Percentiles rank a stretch among this genome's conserved stretches.
These are phyloP conservation scores for Apiospora pterosperma DNA, from an alignment of 2,329 filamentous ascomycete genomes.

Conservation along the genomic window DNA sequence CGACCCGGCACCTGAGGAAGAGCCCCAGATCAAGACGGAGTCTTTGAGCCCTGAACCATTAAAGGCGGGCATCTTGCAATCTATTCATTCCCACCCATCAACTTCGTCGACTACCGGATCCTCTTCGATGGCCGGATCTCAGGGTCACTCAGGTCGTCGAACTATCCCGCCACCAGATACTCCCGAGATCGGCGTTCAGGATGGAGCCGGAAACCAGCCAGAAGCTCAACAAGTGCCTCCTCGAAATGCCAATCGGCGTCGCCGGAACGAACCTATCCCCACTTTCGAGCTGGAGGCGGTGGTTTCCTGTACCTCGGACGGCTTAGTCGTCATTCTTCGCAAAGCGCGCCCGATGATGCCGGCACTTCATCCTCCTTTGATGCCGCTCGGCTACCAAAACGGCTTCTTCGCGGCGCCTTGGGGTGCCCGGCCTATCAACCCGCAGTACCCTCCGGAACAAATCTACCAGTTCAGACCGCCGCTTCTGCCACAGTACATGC, in stretches of 20 bases:
- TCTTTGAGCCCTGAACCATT: slow-evolving; percentile 26
- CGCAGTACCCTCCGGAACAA: slow-evolving; percentile 38
- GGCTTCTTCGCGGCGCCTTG: slow-evolving; percentile 79
- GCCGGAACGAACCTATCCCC: slow-evolving; percentile 28
- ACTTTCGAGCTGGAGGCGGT: slow-evolving; percentile 79
- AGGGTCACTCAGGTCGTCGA: slow-evolving; percentile 6
- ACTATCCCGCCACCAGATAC: neutral
- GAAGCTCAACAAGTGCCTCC: slow-evolving; percentile 8
- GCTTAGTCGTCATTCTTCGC: slow-evolving; percentile 76
- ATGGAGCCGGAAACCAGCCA: neutral
- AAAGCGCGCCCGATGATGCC: slow-evolving; percentile 70
- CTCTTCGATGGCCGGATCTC: neutral
- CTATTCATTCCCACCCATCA: neutral
- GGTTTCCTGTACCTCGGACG: slow-evolving; percentile 88
- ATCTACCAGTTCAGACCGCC: slow-evolving; percentile 42
- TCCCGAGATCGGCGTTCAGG: neutral
- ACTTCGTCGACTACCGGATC: neutral
- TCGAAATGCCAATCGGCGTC: slow-evolving; percentile 19
- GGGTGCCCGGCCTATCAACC: slow-evolving; percentile 63
- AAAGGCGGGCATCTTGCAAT: slow-evolving; percentile 22
- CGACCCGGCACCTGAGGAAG: slow-evolving; percentile 25
- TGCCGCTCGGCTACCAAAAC: slow-evolving; percentile 48
- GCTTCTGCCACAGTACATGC: slow-evolving; percentile 42
- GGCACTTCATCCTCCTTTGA: slow-evolving; percentile 45
- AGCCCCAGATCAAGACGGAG: slow-evolving; percentile 34